These are phyloP conservation scores for Phyllosticta citrichinensis DNA, from an alignment of 2,329 filamentous ascomycete genomes.

Conservation along the genomic window DNA sequence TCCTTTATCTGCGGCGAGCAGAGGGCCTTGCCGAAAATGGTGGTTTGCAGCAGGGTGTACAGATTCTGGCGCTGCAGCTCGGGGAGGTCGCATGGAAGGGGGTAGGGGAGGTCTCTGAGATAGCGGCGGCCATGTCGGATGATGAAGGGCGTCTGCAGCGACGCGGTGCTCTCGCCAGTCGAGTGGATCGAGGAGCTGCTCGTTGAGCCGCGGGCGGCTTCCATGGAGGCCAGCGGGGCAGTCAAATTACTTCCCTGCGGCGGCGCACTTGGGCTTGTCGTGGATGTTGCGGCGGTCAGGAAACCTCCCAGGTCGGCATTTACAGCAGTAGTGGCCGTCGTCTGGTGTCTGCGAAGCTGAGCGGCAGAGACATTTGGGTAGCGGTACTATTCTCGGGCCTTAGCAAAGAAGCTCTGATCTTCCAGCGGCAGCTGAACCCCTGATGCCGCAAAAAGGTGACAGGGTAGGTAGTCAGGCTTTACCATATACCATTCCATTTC, in stretches of 20 bases:
- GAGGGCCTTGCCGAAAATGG: slow-evolving; percentile 70
- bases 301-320: slow-evolving; percentile 7
- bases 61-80: slow-evolving; percentile 84
- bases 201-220: slow-evolving; percentile 27
- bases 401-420: slow-evolving; percentile 9
- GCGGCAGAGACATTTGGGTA: slow-evolving; percentile 10
- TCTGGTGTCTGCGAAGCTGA: slow-evolving; percentile 4
- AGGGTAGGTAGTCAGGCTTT: neutral
- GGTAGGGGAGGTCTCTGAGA: slow-evolving; percentile 70
- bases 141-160: slow-evolving; percentile 47
- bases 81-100: slow-evolving; percentile 76
- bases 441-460: slow-evolving; percentile 5
- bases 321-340: slow-evolving; percentile 1
- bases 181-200: slow-evolving; percentile 27
- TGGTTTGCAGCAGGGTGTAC: slow-evolving; percentile 68
- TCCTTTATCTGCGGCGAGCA: slow-evolving; percentile 59
- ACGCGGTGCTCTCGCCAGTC: slow-evolving; percentile 16
- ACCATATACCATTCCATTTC: slow-evolving; percentile 12
- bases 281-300: neutral
- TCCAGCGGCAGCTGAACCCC: slow-evolving; percentile 5
- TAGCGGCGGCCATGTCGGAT: slow-evolving; percentile 74
- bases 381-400: slow-evolving; percentile 11
- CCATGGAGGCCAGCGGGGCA: slow-evolving; percentile 21
- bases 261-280: slow-evolving; percentile 5
- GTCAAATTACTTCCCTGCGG: neutral